phyloP scores from a whole-genome alignment of 2,329 filamentous ascomycete species.

The Fusarium devonianum region DNA sequence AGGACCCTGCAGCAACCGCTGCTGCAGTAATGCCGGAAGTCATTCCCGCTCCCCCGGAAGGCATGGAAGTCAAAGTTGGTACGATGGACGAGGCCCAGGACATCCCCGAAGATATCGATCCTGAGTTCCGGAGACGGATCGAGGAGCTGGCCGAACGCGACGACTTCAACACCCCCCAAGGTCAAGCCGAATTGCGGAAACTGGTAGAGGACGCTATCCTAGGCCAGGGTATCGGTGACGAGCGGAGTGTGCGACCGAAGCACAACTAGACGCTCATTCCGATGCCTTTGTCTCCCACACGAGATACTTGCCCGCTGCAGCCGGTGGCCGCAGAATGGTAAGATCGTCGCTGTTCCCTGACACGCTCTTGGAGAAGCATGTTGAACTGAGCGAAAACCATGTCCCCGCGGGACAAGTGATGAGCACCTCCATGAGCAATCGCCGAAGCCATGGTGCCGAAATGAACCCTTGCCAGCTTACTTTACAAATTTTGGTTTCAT shows the following conservation, averaged over 20 bases:
- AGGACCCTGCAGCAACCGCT: slow-evolving; percentile 41
- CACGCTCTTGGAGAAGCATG: slow-evolving; percentile 57
- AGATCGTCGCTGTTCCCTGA: slow-evolving; percentile 57
- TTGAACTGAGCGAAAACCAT: slow-evolving; percentile 65
- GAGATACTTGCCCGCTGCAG: slow-evolving; percentile 60
- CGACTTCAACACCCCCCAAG: slow-evolving; percentile 82
- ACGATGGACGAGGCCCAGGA: slow-evolving; percentile 72
- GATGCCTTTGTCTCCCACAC: slow-evolving; percentile 65
- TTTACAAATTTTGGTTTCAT: slow-evolving; percentile 52
- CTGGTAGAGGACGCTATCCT: slow-evolving; percentile 82
- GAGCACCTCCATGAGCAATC: slow-evolving; percentile 56
- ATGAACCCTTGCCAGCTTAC: slow-evolving; percentile 68
- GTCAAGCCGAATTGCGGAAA: slow-evolving; percentile 78
- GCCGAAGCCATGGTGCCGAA: slow-evolving; percentile 59
- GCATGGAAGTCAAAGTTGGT: slow-evolving; percentile 79
- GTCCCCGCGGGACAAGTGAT: slow-evolving; percentile 51
- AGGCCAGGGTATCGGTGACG: slow-evolving; percentile 68
- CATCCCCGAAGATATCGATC: slow-evolving; percentile 71
- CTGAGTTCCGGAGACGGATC: slow-evolving; percentile 84
- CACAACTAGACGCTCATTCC: slow-evolving; percentile 57
- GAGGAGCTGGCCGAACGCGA: slow-evolving; percentile 85
- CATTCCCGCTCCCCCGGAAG: slow-evolving; percentile 74
- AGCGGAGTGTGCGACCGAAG: slow-evolving; percentile 70
- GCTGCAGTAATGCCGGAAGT: slow-evolving; percentile 45
- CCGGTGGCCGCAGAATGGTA: slow-evolving; percentile 61